Percentiles rank a stretch among this genome's conserved stretches.
These are phyloP conservation scores for Mycena crocata DNA, from an alignment of 768 basidiomycete genomes.

Conservation along the genomic window DNA sequence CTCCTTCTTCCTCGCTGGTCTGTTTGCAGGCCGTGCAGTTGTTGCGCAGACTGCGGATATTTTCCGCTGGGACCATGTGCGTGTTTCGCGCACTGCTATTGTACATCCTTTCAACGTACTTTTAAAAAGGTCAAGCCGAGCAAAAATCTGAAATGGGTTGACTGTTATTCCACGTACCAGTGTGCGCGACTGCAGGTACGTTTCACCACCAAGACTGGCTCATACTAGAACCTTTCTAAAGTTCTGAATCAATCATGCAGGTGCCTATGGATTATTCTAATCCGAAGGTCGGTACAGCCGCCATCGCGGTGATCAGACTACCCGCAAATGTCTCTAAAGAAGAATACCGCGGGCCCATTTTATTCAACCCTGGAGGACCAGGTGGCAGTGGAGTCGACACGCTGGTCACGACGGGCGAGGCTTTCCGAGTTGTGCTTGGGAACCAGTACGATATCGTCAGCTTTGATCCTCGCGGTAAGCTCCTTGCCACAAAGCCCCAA, in stretches of 20 bases:
- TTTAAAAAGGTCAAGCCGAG: not conserved
- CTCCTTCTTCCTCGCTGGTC: too few species aligned
- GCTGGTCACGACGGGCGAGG: not conserved
- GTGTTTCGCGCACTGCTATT: not conserved
- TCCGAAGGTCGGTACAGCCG: conserved; percentile 2
- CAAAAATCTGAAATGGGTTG: not conserved
- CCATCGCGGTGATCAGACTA: conserved; percentile 16
- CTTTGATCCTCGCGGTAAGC: conserved; percentile 30
- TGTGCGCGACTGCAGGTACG: conserved; percentile 1
- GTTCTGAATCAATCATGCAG: not conserved
- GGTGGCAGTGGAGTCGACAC: conserved; percentile 25
- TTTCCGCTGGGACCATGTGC: not conserved
- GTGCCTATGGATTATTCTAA: conserved; percentile 27
- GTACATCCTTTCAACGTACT: not conserved
- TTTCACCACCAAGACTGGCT: not conserved
- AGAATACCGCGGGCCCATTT: conserved; percentile 14
- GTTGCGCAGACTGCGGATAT: not conserved
- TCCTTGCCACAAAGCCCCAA: not conserved
- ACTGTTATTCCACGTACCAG: not conserved
- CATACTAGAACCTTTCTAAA: too few species aligned
- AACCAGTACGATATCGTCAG: conserved; percentile 22
- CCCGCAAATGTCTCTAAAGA: conserved; percentile 1
- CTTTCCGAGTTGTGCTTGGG: conserved; percentile 10
- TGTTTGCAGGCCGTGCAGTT: too few species aligned
- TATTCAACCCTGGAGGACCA: conserved; percentile 30